A percentile compares a stretch with the other conserved stretches of the same genome.
These are phyloP conservation scores for Syzygium aqueum DNA, from an alignment of 345 rosid species.

Conservation along the genomic window DNA sequence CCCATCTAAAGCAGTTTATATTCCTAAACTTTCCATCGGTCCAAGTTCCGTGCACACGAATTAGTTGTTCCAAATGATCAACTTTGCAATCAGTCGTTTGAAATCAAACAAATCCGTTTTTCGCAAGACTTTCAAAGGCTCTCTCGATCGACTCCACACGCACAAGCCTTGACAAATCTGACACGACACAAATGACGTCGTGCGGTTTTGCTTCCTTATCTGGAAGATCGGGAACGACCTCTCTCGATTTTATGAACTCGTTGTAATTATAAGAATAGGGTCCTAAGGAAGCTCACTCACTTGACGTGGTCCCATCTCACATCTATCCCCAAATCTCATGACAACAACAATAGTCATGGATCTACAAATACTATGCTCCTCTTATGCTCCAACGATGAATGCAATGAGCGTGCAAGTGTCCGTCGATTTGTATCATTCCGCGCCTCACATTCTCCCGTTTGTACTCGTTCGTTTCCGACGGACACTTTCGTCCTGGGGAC, in stretches of 20 bases:
- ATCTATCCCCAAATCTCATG: background rate
- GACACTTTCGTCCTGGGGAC: background rate
- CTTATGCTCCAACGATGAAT: background rate
- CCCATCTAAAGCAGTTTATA: background rate
- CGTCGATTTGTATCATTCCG: background rate
- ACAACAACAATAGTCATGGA: background rate
- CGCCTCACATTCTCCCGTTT: background rate
- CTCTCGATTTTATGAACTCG: background rate
- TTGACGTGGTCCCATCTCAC: background rate
- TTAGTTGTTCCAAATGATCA: background rate
- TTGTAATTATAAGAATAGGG: background rate
- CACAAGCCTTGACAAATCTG: too few relatives aligned
- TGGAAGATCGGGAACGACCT: background rate
- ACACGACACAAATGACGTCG: fast-evolving
- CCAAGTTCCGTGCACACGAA: background rate
- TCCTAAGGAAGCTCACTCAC: background rate
- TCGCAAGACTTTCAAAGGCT: background rate
- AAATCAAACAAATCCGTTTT: background rate
- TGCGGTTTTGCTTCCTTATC: background rate
- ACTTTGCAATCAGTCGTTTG: background rate
- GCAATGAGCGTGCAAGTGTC: background rate
- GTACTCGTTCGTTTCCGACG: background rate
- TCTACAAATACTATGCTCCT: background rate
- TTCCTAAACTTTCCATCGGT: background rate
- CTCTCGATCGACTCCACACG: background rate